A percentile compares a stretch with the other conserved stretches of the same genome.
phyloP scores from a whole-genome alignment of 2,329 filamentous ascomycete species.

The Raffaelea arxii region DNA sequence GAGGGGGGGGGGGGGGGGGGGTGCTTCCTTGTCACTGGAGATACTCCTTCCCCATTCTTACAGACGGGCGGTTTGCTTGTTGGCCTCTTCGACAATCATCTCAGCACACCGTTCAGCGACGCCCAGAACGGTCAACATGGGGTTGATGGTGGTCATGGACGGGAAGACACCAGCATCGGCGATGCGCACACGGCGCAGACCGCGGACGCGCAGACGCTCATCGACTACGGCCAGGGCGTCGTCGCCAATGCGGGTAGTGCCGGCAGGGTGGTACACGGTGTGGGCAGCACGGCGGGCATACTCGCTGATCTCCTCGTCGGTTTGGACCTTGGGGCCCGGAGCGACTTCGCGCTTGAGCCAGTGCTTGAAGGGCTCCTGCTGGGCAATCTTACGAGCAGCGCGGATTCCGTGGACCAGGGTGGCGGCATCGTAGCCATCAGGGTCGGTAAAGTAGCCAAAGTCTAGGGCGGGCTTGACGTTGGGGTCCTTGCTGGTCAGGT shows the following conservation, averaged over 20 bases:
- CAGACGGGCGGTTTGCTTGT: slow-evolving; percentile 17
- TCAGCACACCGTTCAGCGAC: slow-evolving; percentile 80
- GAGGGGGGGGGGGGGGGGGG: too few species aligned
- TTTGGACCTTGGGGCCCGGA: slow-evolving; percentile 62
- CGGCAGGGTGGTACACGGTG: slow-evolving; percentile 14
- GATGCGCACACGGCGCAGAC: slow-evolving; percentile 25
- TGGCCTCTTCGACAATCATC: slow-evolving; percentile 65
- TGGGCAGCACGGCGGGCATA: slow-evolving; percentile 12
- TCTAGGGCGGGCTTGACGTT: slow-evolving; percentile 16
- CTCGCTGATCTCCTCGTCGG: slow-evolving; percentile 20
- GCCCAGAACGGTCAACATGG: slow-evolving; percentile 71
- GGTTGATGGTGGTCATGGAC: slow-evolving; percentile 14
- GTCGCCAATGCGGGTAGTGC: slow-evolving; percentile 15
- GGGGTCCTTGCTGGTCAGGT: slow-evolving; percentile 13
- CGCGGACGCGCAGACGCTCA: slow-evolving; percentile 12
- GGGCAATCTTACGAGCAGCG: slow-evolving; percentile 11
- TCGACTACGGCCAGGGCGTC: slow-evolving; percentile 13
- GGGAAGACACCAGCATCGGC: slow-evolving; percentile 16
- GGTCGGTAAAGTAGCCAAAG: slow-evolving; percentile 15
- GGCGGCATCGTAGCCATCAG: slow-evolving; percentile 36
- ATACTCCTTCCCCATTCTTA: slow-evolving; percentile 1
- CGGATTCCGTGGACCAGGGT: slow-evolving; percentile 13
- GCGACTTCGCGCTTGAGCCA: slow-evolving; percentile 23
- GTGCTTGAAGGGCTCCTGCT: slow-evolving; percentile 12
- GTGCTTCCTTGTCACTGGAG: too few species aligned